Percentiles rank a stretch among this genome's conserved stretches.
Evolutionary conservation across 2,329 filamentous ascomycete species (phyloP).

Genomic region (Pseudopyricularia cyperi): DNA sequence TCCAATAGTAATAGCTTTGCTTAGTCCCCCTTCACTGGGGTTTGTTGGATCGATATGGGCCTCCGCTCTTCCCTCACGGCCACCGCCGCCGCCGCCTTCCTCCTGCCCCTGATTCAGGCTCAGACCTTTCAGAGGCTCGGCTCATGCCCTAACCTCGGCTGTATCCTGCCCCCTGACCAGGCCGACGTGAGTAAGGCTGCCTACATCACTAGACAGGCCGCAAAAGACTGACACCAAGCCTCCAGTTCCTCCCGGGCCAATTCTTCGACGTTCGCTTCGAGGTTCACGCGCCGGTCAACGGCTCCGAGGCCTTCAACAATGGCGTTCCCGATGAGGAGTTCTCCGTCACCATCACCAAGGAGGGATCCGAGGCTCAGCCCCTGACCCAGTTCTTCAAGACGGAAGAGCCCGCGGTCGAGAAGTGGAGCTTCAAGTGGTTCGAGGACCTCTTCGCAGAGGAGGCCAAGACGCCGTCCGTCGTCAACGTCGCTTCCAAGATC

Average conservation of each 20-base stretch:
- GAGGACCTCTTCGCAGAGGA: conserved; percentile 74
- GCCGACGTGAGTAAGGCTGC: conserved; percentile 33
- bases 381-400: conserved; percentile 52
- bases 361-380: conserved; percentile 36
- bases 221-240: conserved; percentile 1
- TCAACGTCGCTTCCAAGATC: conserved; percentile 69
- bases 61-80: not conserved
- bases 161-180: conserved; percentile 48
- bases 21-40: not conserved
- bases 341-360: conserved; percentile 60
- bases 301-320: conserved; percentile 60
- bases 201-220: not conserved
- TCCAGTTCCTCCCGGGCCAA: conserved; percentile 67
- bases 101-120: conserved; percentile 19
- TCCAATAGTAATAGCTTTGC: not conserved
- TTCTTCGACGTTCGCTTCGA: conserved; percentile 82
- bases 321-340: conserved; percentile 62
- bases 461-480: conserved; percentile 52
- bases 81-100: not conserved
- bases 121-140: conserved; percentile 49
- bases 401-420: conserved; percentile 58
- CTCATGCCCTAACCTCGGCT: conserved; percentile 44
- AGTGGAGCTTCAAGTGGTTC: conserved; percentile 74
- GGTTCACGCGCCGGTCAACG: conserved; percentile 69
- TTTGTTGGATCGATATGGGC: not conserved